A percentile compares a stretch with the other conserved stretches of the same genome.
These are phyloP conservation scores for Ichthyophthirius multifiliis DNA, from an alignment of 169 alveolate species.

Conservation along the genomic window DNA sequence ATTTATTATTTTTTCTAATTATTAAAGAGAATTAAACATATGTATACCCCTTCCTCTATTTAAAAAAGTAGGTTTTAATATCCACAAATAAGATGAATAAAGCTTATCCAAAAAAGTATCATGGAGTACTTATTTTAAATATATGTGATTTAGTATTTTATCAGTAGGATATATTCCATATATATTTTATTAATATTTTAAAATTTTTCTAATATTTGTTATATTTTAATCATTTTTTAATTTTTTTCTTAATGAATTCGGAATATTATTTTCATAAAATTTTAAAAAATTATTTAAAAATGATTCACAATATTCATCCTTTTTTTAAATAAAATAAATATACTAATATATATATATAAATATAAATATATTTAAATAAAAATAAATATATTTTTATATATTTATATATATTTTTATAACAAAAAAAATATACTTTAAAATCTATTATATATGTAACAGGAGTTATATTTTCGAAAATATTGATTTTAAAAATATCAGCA, in stretches of 20 bases:
- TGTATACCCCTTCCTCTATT: conserved; percentile 80
- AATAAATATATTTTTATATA: no score
- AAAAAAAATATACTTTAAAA: no score
- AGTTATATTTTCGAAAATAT: conserved; percentile 51
- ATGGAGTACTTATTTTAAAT: conserved; percentile 5
- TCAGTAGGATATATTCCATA: conserved; percentile 2
- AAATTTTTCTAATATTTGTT: neutral
- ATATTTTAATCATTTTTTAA: neutral
- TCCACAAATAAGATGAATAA: conserved; percentile 71
- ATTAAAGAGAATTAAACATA: conserved; percentile 41
- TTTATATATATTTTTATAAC: no score
- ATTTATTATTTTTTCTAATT: conserved; percentile 22
- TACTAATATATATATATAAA: no score
- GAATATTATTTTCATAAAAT: conserved; percentile 20
- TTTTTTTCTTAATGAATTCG: no score
- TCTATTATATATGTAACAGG: conserved; percentile 67
- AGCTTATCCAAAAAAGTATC: conserved; percentile 13
- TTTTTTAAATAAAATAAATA: no score
- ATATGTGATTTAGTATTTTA: neutral
- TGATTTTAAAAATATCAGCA: conserved; percentile 52
- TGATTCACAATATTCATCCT: conserved; percentile 27
- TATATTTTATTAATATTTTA: neutral
- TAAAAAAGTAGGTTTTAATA: conserved; percentile 66
- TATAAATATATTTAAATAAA: no score
- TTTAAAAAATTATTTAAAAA: conserved; percentile 22